Base-by-base conservation (phyloP, 306 rosid species). In the Castanospermum australe region DNA sequence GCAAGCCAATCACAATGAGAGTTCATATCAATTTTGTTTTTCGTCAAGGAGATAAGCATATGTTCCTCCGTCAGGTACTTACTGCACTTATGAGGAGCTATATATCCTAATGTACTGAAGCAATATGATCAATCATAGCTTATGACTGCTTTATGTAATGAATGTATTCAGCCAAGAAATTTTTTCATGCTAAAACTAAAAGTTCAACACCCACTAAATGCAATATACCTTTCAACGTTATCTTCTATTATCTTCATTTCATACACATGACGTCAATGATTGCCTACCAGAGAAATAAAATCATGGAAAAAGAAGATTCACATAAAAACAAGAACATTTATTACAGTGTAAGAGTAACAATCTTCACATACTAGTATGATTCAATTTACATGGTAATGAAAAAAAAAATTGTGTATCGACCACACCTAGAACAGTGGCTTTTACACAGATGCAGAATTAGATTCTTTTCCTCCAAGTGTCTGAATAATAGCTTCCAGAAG, bases 401-500 rank as follows among this genome's bases (percentile, higher is more conserved):
- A 28, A 30, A 41, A 13, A 20, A 50, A 59, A 21, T 60, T 13
- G 71, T 32, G 61, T 6, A 73, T 32, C 21, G 50, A 84, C 2
- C 55, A 52, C 25, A 44, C 65, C 15, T 36, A 54, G 20, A 61
- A 73, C 38, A 21, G 33, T 20, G 2, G 48, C 20, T 33, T 75
- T 74, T 60, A 85, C 80, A 67, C 57, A 15, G 71, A 81, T 20
- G 81, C 70, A 12, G 90, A 75, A 62, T 57, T 63, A 14, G 82
- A 81, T 51, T 87, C 78, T 64, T 79, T 87, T 38, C 94, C 99
- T 55, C 98, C 97, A 48, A 95, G 97, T 5, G 98, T 92, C 64
- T 90, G 92, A 74, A 92, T 90, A 76, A 95, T 90, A 28, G 97
- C 95, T 87, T 92, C 94, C 73, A 95, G 87, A 64, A 95, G 84